Evolutionary conservation across 768 basidiomycete genomes (phyloP).

Genomic region (Collybia sordida): DNA sequence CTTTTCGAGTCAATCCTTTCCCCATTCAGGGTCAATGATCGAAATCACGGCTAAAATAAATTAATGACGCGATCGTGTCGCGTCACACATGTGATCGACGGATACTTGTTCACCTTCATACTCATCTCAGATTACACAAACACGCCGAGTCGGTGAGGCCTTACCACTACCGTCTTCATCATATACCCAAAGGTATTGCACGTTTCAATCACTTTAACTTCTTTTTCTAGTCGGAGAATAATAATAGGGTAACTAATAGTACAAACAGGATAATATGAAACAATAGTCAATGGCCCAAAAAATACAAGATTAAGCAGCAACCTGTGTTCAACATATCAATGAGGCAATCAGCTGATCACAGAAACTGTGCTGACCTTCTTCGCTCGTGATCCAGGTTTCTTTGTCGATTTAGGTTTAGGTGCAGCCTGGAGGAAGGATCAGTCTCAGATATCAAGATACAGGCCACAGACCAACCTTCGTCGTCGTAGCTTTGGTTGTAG

Average conservation of each 20-base stretch:
- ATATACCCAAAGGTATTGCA: no score
- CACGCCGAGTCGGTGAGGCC: constrained; percentile 4
- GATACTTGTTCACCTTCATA: no score
- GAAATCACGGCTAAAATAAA: no score
- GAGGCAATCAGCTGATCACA: background rate
- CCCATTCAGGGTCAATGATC: no score
- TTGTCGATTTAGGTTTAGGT: constrained; percentile 26
- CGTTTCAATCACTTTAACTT: background rate
- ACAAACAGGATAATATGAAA: constrained; percentile 20
- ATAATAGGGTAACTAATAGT: constrained; percentile 19
- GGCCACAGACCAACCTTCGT: constrained; percentile 22
- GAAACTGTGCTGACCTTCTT: constrained; percentile 25
- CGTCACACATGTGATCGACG: background rate
- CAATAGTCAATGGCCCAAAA: constrained; percentile 12
- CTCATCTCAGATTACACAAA: background rate
- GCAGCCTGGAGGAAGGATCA: constrained; percentile 18
- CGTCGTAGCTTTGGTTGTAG: constrained; percentile 28
- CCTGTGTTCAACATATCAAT: constrained; percentile 9
- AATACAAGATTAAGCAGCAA: constrained; percentile 14
- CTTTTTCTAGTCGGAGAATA: background rate
- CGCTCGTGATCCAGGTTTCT: constrained; percentile 24
- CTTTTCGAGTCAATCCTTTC: no score
- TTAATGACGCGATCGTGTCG: no score
- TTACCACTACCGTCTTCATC: no score
- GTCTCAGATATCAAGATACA: constrained; percentile 3